Conservation (phyloP, 305 asterid species). For the Fraxinus greggii region DNA sequence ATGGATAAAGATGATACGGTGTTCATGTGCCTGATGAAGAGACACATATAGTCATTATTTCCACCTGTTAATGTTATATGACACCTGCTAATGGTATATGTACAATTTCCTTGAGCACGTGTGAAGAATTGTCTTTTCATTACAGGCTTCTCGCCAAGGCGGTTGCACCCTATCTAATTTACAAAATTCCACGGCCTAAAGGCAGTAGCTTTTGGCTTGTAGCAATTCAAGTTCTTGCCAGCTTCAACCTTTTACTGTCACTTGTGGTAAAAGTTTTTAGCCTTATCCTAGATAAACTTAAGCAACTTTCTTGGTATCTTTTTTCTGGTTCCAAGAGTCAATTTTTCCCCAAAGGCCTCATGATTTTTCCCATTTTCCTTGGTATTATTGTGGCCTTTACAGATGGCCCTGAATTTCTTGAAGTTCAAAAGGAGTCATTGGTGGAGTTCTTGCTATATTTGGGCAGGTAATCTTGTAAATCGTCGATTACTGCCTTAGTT, state of each 20-base stretch:
- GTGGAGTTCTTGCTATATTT: slow-evolving; percentile 87
- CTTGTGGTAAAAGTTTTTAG: slow-evolving; percentile 32
- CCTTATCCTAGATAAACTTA: not conserved
- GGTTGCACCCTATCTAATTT: slow-evolving; percentile 53
- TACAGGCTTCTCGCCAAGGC: slow-evolving; percentile 62
- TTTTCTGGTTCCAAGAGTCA: not conserved
- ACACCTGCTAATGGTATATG: not conserved
- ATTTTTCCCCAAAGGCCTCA: not conserved
- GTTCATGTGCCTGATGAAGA: slow-evolving; percentile 2
- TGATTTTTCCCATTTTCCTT: slow-evolving; percentile 14
- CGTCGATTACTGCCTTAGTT: slow-evolving; percentile 4
- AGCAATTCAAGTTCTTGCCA: slow-evolving; percentile 68
- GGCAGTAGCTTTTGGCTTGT: slow-evolving; percentile 82
- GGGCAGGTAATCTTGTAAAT: slow-evolving; percentile 54
- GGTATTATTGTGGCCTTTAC: slow-evolving; percentile 28
- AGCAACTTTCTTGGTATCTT: not conserved
- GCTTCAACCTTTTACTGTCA: slow-evolving; percentile 71
- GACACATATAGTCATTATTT: not conserved
- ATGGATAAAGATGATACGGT: not conserved
- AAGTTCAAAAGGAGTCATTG: slow-evolving; percentile 55
- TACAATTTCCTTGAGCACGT: not conserved
- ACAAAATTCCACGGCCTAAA: slow-evolving; percentile 69
- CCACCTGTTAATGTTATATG: not conserved
- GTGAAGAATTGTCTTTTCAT: slow-evolving; percentile 15
- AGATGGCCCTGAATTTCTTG: slow-evolving; percentile 68